Evolutionary conservation across 352 stramenopile genomes (phyloP).

Genomic region (Thalassiosira livingstoniorum): DNA sequence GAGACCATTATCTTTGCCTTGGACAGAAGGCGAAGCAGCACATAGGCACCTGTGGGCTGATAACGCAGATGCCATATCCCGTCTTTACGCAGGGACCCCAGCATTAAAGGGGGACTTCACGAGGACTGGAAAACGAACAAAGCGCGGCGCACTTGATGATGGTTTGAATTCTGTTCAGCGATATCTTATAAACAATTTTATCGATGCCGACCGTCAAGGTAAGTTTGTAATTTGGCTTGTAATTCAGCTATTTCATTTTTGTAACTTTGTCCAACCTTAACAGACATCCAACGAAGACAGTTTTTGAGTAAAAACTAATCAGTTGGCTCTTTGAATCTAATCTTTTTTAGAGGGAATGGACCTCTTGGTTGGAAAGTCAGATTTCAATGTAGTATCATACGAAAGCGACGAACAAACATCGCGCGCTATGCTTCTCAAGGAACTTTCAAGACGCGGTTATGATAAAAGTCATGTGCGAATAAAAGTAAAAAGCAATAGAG

Average conservation of each 20-base stretch:
- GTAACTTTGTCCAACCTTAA: too few species aligned
- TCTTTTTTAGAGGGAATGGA: constrained; percentile 95
- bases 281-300: too few species aligned
- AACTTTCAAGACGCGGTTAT: constrained; percentile 42
- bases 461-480: constrained; percentile 52
- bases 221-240: too few species aligned
- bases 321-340: too few species aligned
- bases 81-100: constrained; percentile 93
- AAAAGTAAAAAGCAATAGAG: constrained; percentile 35
- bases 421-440: constrained; percentile 33
- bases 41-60: constrained; percentile 92
- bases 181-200: constrained; percentile 97
- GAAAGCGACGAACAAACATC: constrained; percentile 30
- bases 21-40: constrained; percentile 64
- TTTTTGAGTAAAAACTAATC: too few species aligned
- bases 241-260: too few species aligned
- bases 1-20: constrained; percentile 67
- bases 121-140: constrained; percentile 93
- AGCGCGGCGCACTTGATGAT: constrained; percentile 92
- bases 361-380: constrained; percentile 86
- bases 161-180: constrained; percentile 93
- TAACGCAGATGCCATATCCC: constrained; percentile 94
- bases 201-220: constrained; percentile 92
- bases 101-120: constrained; percentile 97
- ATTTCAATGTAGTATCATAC: constrained; percentile 52